A percentile compares a stretch with the other conserved stretches of the same genome.
These are phyloP conservation scores for Pichia eremophila DNA, from an alignment of 805 yeast genomes.

Conservation along the genomic window DNA sequence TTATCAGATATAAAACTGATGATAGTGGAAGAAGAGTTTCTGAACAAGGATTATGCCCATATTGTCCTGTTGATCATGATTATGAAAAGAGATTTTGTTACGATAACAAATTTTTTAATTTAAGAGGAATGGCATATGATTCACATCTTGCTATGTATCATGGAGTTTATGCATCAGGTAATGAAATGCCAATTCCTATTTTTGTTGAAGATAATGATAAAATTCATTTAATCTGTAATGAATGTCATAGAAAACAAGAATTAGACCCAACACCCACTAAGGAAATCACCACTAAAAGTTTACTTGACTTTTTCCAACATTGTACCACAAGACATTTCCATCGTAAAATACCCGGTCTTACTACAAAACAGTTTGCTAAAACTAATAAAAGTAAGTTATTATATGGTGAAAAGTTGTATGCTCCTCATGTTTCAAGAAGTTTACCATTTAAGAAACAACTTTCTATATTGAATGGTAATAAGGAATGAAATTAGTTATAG, in stretches of 20 bases:
- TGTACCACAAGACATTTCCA: not conserved
- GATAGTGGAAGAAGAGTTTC: slow-evolving; percentile 12
- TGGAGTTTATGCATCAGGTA: slow-evolving; percentile 25
- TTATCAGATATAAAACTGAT: slow-evolving; percentile 13
- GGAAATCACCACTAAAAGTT: too few species aligned
- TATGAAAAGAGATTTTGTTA: not conserved
- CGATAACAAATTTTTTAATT: slow-evolving; percentile 17
- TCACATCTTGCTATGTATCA: slow-evolving; percentile 26
- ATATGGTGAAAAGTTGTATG: too few species aligned
- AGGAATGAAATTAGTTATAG: too few species aligned
- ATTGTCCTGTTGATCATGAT: slow-evolving; percentile 14
- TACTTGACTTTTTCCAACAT: not conserved
- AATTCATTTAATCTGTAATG: not conserved
- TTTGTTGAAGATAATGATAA: not conserved
- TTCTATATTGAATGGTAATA: too few species aligned
- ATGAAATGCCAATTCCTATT: slow-evolving; percentile 11
- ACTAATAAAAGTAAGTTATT: not conserved
- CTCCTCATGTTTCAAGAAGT: too few species aligned
- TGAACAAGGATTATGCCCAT: slow-evolving; percentile 24
- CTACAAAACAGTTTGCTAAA: not conserved
- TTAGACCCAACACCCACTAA: too few species aligned
- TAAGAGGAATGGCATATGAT: slow-evolving; percentile 21
- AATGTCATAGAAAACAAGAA: not conserved
- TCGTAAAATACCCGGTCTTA: not conserved
- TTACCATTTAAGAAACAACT: too few species aligned